Percentiles rank a stretch among this genome's conserved stretches.
Evolutionary conservation across 2,329 filamentous ascomycete species (phyloP).

Genomic region (Amesomyces nigricolor): DNA sequence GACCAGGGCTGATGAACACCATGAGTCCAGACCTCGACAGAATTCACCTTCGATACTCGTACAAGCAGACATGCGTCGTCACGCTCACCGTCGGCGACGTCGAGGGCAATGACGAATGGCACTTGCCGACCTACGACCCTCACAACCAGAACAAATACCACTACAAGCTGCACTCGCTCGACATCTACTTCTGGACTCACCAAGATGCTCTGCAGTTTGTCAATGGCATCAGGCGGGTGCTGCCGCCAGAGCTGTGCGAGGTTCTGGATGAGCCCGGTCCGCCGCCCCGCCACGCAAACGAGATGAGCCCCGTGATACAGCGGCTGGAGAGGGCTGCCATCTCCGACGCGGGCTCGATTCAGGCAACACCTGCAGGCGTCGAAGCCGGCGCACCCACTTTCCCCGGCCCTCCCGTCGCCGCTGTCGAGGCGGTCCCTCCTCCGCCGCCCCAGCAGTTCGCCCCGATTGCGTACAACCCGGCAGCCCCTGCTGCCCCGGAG

Average conservation of each 20-base stretch:
- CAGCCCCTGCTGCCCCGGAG: slow-evolving; percentile 69
- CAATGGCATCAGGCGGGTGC: slow-evolving; percentile 59
- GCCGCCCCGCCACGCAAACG: slow-evolving; percentile 39
- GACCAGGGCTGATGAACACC: slow-evolving; percentile 19
- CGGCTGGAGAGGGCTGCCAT: slow-evolving; percentile 67
- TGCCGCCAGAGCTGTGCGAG: slow-evolving; percentile 56
- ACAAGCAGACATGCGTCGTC: slow-evolving; percentile 67
- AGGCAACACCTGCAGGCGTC: slow-evolving; percentile 9
- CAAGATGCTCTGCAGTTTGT: slow-evolving; percentile 66
- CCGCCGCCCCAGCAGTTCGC: slow-evolving; percentile 43
- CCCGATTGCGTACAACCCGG: slow-evolving; percentile 73
- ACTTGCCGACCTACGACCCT: slow-evolving; percentile 66
- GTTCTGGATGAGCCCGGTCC: slow-evolving; percentile 59
- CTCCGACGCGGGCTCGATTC: slow-evolving; percentile 49
- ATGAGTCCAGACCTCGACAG: slow-evolving; percentile 54
- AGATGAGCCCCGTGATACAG: slow-evolving; percentile 66
- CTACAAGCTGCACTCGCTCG: slow-evolving; percentile 69
- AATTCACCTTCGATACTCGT: slow-evolving; percentile 61
- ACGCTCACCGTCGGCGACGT: slow-evolving; percentile 57
- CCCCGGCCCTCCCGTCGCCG: slow-evolving; percentile 36
- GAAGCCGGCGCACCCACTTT: slow-evolving; percentile 32
- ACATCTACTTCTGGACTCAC: slow-evolving; percentile 75
- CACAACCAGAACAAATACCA: slow-evolving; percentile 72
- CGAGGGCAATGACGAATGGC: slow-evolving; percentile 59
- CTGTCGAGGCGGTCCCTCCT: slow-evolving; percentile 24